Base-by-base conservation (phyloP, 352 stramenopile species). In the Phytophthora tentaculata region DNA sequence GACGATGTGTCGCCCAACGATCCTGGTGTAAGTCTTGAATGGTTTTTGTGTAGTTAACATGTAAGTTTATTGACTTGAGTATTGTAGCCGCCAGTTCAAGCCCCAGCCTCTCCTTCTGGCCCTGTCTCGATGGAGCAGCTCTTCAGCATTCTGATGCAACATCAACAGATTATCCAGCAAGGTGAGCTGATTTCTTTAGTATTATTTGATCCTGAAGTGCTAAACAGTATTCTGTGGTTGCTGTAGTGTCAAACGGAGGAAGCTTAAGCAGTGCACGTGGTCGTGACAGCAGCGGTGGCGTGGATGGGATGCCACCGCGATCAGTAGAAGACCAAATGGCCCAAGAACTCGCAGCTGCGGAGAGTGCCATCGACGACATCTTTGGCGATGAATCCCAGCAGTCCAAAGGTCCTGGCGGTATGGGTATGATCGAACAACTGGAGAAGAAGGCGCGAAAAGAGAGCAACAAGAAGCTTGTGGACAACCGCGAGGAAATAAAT, bases 141-240 rank as follows among this genome's bases (percentile, higher is more conserved):
- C 4, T 94, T 94, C 39, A 91, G 79, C 45, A 94, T 96, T 53
- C 63, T 95, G 6, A 94, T 96, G 86, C 86, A 96, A 39, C 87
- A 96, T 64, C 89, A 96, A 24, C 84, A 94, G 60, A 90, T 95
- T 44, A 94, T 96, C 47, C 86, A 94, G 32, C 86, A 92, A 83
- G 89, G 86, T 91, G 32, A 12, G 51, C 43, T 58, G 2, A 53
- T 35, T 59, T 23, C 3, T 2, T 24, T 23, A n/a, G 1, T 60
- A 0, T 39, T n/a, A 8, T 57, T 49, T 66, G 57, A 44, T 54
- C 26, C 7, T 63, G n/a, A n/a, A 32, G 41, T 48, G 2, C 8
- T 39, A 60, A 37, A 12, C 17, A 24, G 28, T 49, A 19, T n/a
- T 48, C 24, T 19, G 29, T 20, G 23, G 12, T 67, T n/a, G 4